Evolutionary conservation across 139 green algal species (phyloP).

Genomic region (Chlorella vulgaris): DNA sequence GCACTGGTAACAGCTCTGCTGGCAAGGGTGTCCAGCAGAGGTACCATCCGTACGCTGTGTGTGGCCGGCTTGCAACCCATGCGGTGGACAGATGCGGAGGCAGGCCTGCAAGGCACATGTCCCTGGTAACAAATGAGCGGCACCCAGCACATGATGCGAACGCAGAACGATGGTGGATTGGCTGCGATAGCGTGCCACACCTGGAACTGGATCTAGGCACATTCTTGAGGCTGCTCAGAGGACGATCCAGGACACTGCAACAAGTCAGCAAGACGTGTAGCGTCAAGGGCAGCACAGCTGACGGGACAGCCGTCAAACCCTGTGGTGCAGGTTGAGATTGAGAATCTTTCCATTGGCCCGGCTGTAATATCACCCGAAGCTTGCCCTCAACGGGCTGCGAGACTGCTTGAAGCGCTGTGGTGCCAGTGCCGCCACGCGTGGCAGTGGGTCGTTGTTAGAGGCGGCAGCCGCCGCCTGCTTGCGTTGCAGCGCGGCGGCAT

Average conservation of each 20-base stretch:
- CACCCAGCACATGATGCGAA: no score
- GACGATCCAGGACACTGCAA: not conserved
- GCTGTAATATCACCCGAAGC: not conserved
- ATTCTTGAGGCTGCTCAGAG: not conserved
- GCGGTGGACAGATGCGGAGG: not conserved
- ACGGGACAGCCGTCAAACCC: not conserved
- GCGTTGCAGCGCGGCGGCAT: slow-evolving; percentile 17
- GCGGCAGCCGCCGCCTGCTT: not conserved
- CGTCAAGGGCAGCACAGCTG: no score
- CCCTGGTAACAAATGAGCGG: not conserved
- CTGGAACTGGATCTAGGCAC: not conserved
- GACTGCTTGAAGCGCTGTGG: not conserved
- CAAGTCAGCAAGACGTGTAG: not conserved
- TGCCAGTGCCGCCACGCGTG: not conserved
- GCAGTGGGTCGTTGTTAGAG: not conserved
- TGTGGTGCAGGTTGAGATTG: not conserved
- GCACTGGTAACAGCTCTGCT: not conserved
- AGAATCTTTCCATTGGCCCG: no score
- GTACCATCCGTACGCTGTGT: slow-evolving; percentile 18
- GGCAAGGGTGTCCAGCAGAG: not conserved
- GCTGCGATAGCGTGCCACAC: not conserved
- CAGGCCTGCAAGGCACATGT: not conserved
- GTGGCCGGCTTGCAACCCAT: slow-evolving; percentile 26
- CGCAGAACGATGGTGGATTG: no score
- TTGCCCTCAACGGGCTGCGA: not conserved